Conservation (phyloP, 2,329 filamentous ascomycete genomes). For the Didymella arachidicola region DNA sequence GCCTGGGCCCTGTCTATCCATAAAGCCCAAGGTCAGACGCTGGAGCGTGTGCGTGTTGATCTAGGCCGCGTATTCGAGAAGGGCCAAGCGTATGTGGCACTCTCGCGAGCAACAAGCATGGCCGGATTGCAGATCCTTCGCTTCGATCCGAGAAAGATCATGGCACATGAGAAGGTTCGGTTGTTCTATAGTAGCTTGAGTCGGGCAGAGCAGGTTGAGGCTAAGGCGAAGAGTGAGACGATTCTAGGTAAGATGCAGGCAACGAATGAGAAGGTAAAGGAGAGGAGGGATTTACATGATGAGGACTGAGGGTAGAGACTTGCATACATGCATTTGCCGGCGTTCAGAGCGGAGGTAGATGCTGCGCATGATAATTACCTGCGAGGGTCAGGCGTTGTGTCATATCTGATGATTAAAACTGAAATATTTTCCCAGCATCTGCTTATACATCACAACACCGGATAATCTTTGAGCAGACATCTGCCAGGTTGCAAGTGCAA, state of each 20-base stretch:
- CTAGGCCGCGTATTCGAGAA: slow-evolving; percentile 93
- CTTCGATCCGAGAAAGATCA: slow-evolving; percentile 90
- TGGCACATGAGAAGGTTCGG: slow-evolving; percentile 88
- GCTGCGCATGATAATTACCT: neutral
- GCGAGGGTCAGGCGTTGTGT: neutral
- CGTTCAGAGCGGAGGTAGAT: neutral
- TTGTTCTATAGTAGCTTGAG: slow-evolving; percentile 85
- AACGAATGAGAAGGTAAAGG: slow-evolving; percentile 26
- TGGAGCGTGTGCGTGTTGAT: slow-evolving; percentile 94
- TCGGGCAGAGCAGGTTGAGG: slow-evolving; percentile 65
- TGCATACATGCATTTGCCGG: slow-evolving; percentile 1
- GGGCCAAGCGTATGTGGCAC: slow-evolving; percentile 94
- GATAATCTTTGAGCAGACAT: no score
- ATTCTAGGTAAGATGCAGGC: slow-evolving; percentile 43
- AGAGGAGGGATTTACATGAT: neutral
- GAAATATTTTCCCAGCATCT: no score
- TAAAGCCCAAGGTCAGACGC: slow-evolving; percentile 94
- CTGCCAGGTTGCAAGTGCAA: no score
- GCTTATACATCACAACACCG: no score
- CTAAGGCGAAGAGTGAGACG: slow-evolving; percentile 44
- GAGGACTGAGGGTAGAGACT: neutral
- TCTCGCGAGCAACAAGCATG: slow-evolving; percentile 90
- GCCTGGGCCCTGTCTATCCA: slow-evolving; percentile 98
- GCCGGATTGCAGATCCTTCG: slow-evolving; percentile 84
- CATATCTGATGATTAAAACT: no score